Evolutionary conservation across 2,329 filamentous ascomycete genomes (phyloP).

Genomic region (Ophiocordyceps camponoti-rufipedis): DNA sequence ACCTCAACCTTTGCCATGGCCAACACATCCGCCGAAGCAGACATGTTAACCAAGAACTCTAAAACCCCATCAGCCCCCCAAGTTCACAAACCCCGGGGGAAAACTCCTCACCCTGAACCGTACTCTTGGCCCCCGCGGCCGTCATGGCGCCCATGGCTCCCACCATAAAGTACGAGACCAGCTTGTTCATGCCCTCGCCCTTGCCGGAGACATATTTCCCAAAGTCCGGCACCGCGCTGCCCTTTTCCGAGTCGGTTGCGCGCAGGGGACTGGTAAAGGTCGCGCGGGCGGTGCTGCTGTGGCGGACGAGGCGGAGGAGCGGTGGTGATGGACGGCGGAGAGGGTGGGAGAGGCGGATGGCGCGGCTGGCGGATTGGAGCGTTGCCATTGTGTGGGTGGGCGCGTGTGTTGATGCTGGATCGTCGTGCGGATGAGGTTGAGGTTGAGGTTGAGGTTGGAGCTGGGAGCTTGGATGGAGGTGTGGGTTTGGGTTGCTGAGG

Average conservation of each 20-base stretch:
- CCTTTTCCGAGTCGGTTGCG: slow-evolving; percentile 25
- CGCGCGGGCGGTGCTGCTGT: slow-evolving; percentile 19
- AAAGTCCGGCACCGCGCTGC: slow-evolving; percentile 71
- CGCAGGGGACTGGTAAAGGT: slow-evolving; percentile 47
- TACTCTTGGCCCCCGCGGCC: slow-evolving; percentile 90
- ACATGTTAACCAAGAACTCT: slow-evolving; percentile 99
- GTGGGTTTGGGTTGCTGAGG: slow-evolving; percentile 20
- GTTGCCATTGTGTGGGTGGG: slow-evolving; percentile 40
- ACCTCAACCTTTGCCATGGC: slow-evolving; percentile 99
- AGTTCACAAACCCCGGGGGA: too few relatives aligned
- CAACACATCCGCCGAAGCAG: slow-evolving; percentile 91
- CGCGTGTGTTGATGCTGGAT: background rate
- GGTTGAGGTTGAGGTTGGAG: background rate
- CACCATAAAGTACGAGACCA: slow-evolving; percentile 98
- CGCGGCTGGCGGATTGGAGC: slow-evolving; percentile 47
- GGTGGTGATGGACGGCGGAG: background rate
- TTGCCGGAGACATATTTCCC: slow-evolving; percentile 65
- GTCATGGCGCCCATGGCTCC: slow-evolving; percentile 83
- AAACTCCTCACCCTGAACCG: slow-evolving; percentile 53
- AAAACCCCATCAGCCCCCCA: slow-evolving; percentile 12
- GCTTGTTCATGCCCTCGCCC: slow-evolving; percentile 54
- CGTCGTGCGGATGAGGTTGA: slow-evolving; percentile 16
- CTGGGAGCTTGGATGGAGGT: slow-evolving; percentile 1
- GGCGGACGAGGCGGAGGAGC: too few relatives aligned
- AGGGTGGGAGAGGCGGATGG: background rate